phyloP scores from a whole-genome alignment of 2,329 filamentous ascomycete species.

The Reticulascus tulasneorum region DNA sequence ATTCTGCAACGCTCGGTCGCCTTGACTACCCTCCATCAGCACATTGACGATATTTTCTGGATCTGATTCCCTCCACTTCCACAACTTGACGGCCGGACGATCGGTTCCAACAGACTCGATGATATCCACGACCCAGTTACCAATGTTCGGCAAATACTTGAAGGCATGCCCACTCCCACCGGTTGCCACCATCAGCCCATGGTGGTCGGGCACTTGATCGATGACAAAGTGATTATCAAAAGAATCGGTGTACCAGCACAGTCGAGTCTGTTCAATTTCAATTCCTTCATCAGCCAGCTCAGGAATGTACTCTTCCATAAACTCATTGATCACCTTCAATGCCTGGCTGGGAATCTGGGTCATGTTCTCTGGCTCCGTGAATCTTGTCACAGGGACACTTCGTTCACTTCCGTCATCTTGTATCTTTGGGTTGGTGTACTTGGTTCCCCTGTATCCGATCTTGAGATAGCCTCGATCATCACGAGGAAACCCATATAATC shows the following conservation, averaged over 20 bases:
- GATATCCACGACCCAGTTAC: constrained; percentile 49
- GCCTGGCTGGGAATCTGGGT: constrained; percentile 17
- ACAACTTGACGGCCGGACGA: constrained; percentile 17
- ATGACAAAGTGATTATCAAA: constrained; percentile 48
- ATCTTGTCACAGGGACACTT: constrained; percentile 36
- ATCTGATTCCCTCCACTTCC: constrained; percentile 16
- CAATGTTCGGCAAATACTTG: constrained; percentile 58
- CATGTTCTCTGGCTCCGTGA: constrained; percentile 17
- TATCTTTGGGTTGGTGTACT: constrained; percentile 33
- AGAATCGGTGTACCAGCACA: constrained; percentile 60
- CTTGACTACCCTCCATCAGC: constrained; percentile 17
- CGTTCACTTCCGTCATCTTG: constrained; percentile 29
- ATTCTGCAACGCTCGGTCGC: constrained; percentile 14
- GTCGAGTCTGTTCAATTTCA: constrained; percentile 32
- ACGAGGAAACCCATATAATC: constrained; percentile 23
- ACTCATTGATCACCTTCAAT: constrained; percentile 20
- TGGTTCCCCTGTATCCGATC: constrained; percentile 24
- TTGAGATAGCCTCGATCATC: constrained; percentile 20
- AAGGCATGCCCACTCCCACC: constrained; percentile 60
- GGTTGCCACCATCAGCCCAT: constrained; percentile 56
- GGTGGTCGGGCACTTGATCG: constrained; percentile 41
- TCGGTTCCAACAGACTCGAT: constrained; percentile 33
- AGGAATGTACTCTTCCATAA: constrained; percentile 35
- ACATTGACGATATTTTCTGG: constrained; percentile 7
- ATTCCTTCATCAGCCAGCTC: constrained; percentile 31